Evolutionary conservation across 2,329 filamentous ascomycete species (phyloP), one percentile per base, ranked within the genome.

Genomic region (Botrytis elliptica): DNA sequence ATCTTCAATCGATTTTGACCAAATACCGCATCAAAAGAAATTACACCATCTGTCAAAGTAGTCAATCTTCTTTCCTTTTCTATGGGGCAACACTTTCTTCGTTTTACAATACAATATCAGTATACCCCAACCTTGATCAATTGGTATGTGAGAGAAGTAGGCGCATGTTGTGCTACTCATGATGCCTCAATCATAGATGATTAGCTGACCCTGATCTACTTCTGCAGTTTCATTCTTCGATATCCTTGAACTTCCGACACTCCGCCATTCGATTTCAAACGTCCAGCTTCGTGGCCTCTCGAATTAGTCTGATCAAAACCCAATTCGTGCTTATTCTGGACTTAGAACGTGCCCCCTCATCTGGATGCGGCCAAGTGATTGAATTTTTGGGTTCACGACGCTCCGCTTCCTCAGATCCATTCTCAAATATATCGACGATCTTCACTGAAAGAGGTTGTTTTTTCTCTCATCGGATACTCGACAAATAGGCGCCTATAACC

Each of bases 171-270:
- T 71, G 62, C 46, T 59, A 67, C 69, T 66, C 49, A 52, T 36
- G 52, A 74, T 42, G 42, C 33, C 42, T 40, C 22, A 65, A 33
- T 75, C 76, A 74, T 77, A 77, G 76, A 76, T 78, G 77, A 70
- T 44, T 67, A 55, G 52, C 65, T 73, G 64, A 78, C 75, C 76
- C 75, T 78, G 76, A 76, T 78, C 75, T 73, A 74, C 75, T 75
- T 78, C 76, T 75, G 74, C 73, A 76, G 75, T 76, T 76, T 76
- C 73, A 69, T 76, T 75, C 66, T 67, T 71, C 68, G 44, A 71
- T 33, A 59, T 55, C 33, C 60, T 57, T 57, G 62, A 55, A 66
- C n/a, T 22, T 22, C 36, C 52, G 63, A 68, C 38, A 66, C 64
- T 74, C 65, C 59, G 70, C 62, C 76, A 71, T 70, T 52, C 52